phyloP scores from a whole-genome alignment of 495 filamentous ascomycete genomes.

The Ramalina peruviana region DNA sequence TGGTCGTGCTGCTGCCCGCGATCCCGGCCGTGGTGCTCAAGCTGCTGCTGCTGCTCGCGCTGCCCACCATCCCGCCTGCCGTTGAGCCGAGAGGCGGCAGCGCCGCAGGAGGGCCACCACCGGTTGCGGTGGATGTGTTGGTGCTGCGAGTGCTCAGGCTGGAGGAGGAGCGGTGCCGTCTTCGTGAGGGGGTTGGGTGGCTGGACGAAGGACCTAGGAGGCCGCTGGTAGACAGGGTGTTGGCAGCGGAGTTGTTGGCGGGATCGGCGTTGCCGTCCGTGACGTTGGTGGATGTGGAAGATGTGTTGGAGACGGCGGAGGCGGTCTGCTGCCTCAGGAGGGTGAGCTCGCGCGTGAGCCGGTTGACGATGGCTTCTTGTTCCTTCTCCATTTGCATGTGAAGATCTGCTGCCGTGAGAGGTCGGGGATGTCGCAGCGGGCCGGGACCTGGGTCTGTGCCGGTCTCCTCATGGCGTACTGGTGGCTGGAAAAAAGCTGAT shows the following conservation, averaged over 20 bases:
- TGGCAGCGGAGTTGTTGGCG: slow-evolving; percentile 25
- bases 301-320: slow-evolving; percentile 67
- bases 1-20: slow-evolving; percentile 21
- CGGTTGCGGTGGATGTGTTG: slow-evolving; percentile 31
- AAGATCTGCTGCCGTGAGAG: slow-evolving; percentile 72
- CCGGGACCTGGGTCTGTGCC: slow-evolving; percentile 48
- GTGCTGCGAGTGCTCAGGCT: slow-evolving; percentile 40
- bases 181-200: slow-evolving; percentile 40
- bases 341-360: slow-evolving; percentile 73
- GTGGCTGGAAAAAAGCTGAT: neutral
- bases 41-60: slow-evolving; percentile 16
- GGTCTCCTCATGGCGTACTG: slow-evolving; percentile 31
- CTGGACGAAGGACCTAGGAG: slow-evolving; percentile 16
- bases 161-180: slow-evolving; percentile 49
- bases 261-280: slow-evolving; percentile 39
- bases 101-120: no score
- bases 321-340: slow-evolving; percentile 68
- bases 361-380: slow-evolving; percentile 91
- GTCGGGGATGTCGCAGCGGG: slow-evolving; percentile 66
- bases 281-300: slow-evolving; percentile 53
- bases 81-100: neutral
- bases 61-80: neutral
- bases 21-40: slow-evolving; percentile 15
- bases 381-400: slow-evolving; percentile 82
- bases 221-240: slow-evolving; percentile 21